phyloP scores from a whole-genome alignment of 2,329 filamentous ascomycete genomes.

The Alternaria alternata region DNA sequence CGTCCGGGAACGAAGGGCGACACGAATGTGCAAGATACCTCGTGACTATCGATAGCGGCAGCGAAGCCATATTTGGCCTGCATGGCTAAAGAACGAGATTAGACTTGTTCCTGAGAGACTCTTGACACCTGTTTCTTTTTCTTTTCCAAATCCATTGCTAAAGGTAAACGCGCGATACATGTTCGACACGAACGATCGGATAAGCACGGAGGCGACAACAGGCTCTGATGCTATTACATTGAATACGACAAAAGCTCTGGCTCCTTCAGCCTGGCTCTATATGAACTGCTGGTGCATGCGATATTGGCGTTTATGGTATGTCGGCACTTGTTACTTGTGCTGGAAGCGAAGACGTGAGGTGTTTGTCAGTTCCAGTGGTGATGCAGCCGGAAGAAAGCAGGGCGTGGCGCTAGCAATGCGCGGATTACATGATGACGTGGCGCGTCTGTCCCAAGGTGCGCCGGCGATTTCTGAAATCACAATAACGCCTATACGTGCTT shows the following conservation, averaged over 20 bases:
- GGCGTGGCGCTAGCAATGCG: neutral
- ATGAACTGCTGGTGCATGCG: neutral
- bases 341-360: neutral
- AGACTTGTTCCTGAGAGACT: neutral
- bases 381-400: neutral
- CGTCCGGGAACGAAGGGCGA: neutral
- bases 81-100: neutral
- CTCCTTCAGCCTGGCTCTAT: accelerated
- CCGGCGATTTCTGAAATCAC: too few species aligned
- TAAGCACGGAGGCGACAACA: neutral
- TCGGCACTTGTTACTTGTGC: accelerated
- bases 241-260: accelerated
- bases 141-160: neutral
- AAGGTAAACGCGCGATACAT: neutral
- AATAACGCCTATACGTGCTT: too few species aligned
- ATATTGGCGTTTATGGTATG: accelerated
- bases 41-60: neutral
- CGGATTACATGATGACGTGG: neutral
- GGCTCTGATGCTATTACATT: neutral
- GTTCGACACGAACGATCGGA: neutral
- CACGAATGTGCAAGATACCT: neutral
- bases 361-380: neutral
- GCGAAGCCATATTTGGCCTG: neutral
- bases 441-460: too few species aligned
- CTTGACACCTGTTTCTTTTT: too few species aligned